Evolutionary conservation across 2,329 filamentous ascomycete genomes (phyloP).

Genomic region (Scopulariopsis brevicaulis): DNA sequence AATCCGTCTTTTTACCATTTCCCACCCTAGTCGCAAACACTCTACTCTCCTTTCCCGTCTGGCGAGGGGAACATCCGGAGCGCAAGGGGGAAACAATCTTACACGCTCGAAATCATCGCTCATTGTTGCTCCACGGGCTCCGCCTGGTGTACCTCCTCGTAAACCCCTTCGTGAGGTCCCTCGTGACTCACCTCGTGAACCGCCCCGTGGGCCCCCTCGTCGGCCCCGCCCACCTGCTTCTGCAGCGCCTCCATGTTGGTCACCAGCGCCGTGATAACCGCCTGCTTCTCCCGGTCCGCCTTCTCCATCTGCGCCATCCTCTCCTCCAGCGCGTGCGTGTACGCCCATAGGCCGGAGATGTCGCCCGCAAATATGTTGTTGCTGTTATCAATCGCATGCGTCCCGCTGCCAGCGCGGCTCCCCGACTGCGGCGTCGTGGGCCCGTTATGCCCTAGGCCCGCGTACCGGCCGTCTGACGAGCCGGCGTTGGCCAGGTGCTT

Average conservation of each 20-base stretch:
- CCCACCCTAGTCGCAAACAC: neutral
- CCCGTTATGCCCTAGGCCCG: neutral
- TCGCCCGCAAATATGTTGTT: conserved; percentile 55
- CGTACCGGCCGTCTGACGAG: conserved; percentile 1
- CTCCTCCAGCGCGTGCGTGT: conserved; percentile 60
- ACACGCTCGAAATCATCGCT: neutral
- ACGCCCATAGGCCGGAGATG: conserved; percentile 57
- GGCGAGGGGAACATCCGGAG: neutral
- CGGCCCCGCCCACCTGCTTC: conserved; percentile 12
- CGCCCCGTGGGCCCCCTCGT: neutral
- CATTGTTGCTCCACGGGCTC: neutral
- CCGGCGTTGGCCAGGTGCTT: neutral
- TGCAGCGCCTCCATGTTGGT: conserved; percentile 21
- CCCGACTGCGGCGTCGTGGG: neutral
- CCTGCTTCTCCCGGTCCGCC: conserved; percentile 22
- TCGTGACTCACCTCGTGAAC: too few species aligned
- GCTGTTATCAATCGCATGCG: conserved; percentile 44
- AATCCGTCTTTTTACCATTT: neutral
- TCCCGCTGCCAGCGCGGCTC: conserved; percentile 30
- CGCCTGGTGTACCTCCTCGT: neutral
- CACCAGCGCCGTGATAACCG: conserved; percentile 21
- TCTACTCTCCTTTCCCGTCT: neutral
- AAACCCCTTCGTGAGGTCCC: too few species aligned
- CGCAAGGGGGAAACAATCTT: neutral
- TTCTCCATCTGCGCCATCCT: conserved; percentile 34